Percentiles rank a stretch among this genome's conserved stretches.
Evolutionary conservation across 192 early-diverging fungal species (phyloP).

Genomic region (Backusella macrospora): DNA sequence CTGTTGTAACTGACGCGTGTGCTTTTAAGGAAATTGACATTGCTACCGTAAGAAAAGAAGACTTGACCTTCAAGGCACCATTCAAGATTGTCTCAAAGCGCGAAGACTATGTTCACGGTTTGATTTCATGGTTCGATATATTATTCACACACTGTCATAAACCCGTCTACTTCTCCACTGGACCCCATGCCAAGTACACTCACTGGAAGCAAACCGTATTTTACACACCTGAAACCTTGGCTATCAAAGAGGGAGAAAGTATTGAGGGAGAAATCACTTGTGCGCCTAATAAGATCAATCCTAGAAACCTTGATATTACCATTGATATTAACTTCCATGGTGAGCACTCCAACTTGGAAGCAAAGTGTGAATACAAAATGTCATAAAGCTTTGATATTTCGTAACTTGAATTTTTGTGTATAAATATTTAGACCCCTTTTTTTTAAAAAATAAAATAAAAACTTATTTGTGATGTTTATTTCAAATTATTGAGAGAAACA

Average conservation of each 20-base stretch:
- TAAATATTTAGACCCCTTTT: not conserved
- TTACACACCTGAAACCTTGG: constrained; percentile 78
- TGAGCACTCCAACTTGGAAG: constrained; percentile 22
- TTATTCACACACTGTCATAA: constrained; percentile 92
- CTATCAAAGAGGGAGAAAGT: constrained; percentile 71
- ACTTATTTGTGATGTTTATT: too few species aligned
- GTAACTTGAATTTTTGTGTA: not conserved
- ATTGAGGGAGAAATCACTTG: constrained; percentile 60
- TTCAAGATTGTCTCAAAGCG: constrained; percentile 78
- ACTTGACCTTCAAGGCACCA: constrained; percentile 80
- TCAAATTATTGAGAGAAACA: too few species aligned
- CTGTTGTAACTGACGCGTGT: constrained; percentile 78
- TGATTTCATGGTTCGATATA: constrained; percentile 97
- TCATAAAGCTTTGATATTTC: constrained; percentile 7
- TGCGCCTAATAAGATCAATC: constrained; percentile 79
- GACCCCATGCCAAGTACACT: constrained; percentile 88
- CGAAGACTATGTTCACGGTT: constrained; percentile 90
- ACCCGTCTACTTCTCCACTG: constrained; percentile 78
- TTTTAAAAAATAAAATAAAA: not conserved
- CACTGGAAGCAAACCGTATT: constrained; percentile 99
- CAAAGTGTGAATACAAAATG: constrained; percentile 41
- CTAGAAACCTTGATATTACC: constrained; percentile 91
- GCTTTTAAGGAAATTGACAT: constrained; percentile 72
- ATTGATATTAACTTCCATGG: constrained; percentile 74
- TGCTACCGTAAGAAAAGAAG: constrained; percentile 87